Base-by-base conservation (phyloP, 2,329 filamentous ascomycete genomes). In the Pseudogymnoascus sp. region DNA sequence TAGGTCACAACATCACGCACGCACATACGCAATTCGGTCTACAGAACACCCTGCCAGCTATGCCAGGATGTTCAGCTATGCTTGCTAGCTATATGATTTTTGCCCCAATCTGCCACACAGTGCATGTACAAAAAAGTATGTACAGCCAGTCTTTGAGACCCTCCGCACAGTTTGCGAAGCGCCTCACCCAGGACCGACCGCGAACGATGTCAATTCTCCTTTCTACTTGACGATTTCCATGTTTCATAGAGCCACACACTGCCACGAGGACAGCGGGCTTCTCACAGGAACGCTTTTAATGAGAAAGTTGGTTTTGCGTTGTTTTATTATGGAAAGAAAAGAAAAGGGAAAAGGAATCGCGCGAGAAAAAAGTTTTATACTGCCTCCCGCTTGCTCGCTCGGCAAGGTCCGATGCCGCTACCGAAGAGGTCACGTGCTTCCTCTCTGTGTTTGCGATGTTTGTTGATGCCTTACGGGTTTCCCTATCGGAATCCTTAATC, bases 101-200 rank as follows among this genome's bases (percentile, higher is more conserved):
- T 4, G 1, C 29, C 51, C 51, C 51, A 34, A 57, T 34, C 16
- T 21, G n/a, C 47, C n/a, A 62, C n/a, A 60, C 29, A 66, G 67
- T 67, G 69, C 64, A 69, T 69, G 67, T 68, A 62, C 37, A 37
- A 64, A 26, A 26, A 64, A 12, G 63, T 47, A 70, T 73, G 68
- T 73, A 64, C 65, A 68, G 68, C 67, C 66, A 70, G 72, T 73
- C 71, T 70, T 69, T 73, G 71, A 69, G 70, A 68, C 68, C 67
- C 66, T 68, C 61, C 66, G 66, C 68, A 73, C 69, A 40, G 37
- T 36, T 62, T 39, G 63, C 63, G 65, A 59, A 71, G 69, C 69
- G 68, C 69, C 65, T 68, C 69, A 73, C 71, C 71, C 71, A 73
- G 69, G 71, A 72, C 68, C 66, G 64, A 68, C 64, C 67, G 29